Conservation (phyloP, 345 rosid species). For the Brassica rapa region DNA sequence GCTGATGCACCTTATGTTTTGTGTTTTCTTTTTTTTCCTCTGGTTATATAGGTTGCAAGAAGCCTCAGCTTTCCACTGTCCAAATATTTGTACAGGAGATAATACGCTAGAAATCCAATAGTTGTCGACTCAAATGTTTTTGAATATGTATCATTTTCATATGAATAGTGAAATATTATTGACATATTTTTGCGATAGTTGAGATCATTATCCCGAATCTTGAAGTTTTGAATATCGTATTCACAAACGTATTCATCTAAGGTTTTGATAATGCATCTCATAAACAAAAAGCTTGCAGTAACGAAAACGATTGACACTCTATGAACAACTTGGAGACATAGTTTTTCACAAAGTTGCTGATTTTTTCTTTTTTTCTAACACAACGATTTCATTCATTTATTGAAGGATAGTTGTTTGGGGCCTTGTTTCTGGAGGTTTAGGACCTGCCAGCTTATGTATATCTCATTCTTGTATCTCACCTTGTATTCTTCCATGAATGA, state of each 20-base stretch:
- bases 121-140: no score
- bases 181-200: not conserved
- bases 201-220: not conserved
- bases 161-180: not conserved
- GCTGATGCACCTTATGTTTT: not conserved
- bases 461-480: no score
- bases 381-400: no score
- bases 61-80: conserved; percentile 74
- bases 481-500: no score
- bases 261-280: not conserved
- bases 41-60: conserved; percentile 63
- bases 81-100: conserved; percentile 49
- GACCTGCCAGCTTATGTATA: no score
- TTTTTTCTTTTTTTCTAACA: not conserved
- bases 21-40: conserved; percentile 11
- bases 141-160: not conserved
- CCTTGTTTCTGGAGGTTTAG: no score
- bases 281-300: not conserved
- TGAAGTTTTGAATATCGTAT: not conserved
- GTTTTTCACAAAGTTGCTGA: not conserved
- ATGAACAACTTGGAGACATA: not conserved
- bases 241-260: not conserved
- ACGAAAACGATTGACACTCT: not conserved
- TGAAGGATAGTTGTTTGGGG: no score
- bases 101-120: not conserved